Evolutionary conservation across 2,329 filamentous ascomycete species (phyloP).

Genomic region (Ambrosiella beaveri): DNA sequence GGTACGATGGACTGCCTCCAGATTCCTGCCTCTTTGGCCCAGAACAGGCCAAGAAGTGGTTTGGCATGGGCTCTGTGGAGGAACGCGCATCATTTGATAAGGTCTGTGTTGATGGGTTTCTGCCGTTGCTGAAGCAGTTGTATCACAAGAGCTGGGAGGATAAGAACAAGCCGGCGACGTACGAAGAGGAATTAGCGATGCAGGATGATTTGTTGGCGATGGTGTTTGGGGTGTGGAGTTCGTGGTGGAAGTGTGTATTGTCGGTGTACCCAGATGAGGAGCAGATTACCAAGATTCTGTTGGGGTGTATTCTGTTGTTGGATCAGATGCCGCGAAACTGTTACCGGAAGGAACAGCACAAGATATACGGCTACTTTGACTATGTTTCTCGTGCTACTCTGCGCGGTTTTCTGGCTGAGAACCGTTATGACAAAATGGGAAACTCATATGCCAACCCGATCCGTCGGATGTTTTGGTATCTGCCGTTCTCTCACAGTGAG

Average conservation of each 20-base stretch:
- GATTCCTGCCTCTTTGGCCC: neutral
- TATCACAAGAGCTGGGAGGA: too few species aligned
- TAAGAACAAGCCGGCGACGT: constrained; percentile 3
- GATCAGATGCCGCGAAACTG: constrained; percentile 48
- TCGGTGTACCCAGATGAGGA: neutral
- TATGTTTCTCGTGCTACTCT: constrained; percentile 31
- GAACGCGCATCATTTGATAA: constrained; percentile 9
- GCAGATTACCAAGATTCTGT: constrained; percentile 20
- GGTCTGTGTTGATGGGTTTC: constrained; percentile 15
- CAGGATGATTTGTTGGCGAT: too few species aligned
- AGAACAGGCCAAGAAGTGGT: constrained; percentile 8
- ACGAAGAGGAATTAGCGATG: neutral
- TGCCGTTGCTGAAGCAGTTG: too few species aligned
- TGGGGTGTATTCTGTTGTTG: constrained; percentile 38
- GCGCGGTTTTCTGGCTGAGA: constrained; percentile 8
- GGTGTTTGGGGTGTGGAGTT: too few species aligned
- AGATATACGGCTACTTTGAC: constrained; percentile 39
- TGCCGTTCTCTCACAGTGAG: constrained; percentile 45
- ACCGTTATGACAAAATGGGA: constrained; percentile 17
- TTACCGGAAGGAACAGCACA: constrained; percentile 31
- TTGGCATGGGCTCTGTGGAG: constrained; percentile 3
- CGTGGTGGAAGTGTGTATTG: too few species aligned
- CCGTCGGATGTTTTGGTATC: constrained; percentile 37
- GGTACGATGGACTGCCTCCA: constrained; percentile 11
- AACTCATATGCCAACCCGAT: constrained; percentile 18